Evolutionary conservation across 140 eudicot genomes (phyloP), one percentile per base, ranked within the genome.

Genomic region (Cichorium intybus): DNA sequence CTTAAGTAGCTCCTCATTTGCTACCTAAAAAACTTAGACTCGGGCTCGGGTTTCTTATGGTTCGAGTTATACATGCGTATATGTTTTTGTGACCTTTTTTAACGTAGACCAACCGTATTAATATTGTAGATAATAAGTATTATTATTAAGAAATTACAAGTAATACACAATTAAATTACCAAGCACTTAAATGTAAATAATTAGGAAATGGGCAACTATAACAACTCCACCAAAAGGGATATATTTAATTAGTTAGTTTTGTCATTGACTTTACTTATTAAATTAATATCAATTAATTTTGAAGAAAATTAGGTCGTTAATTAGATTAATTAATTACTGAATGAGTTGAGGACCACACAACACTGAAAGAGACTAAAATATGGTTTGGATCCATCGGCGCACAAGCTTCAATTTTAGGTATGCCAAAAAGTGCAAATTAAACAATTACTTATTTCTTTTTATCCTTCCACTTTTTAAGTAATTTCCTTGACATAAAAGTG

Each of bases 241-340:
- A 37, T 26, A 11, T 56, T 68, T 68, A 24, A 26, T 68, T 12
- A 21, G 35, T 39, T 39, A 57, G 14, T 37, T 66, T 55, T 26
- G 64, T 58, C 53, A 55, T 68, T 68, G 73, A 55, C 64, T 66
- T 68, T 68, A 9, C 28, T 56, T 16, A 55, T 21, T 24, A 18
- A 61, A 24, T 41, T 68, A 17, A 31, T 54, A 54, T 35, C 12
- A 35, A 24, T 56, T 68, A 54, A 1, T 68, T 39, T 17, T n/a
- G n/a, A 68, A 37, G 46, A 3, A 35, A 39, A 68, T 68, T 68
- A 55, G 64, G 64, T 68, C 15, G 64, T 35, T 68, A 16, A 7
- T 65, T 65, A 33, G 29, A 10, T 10, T 37, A 21, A 21, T 37
- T 60, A 62, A 16, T 2, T 62, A 65, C 9, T 12, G 45, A 65